These are phyloP conservation scores for Hemisphaericaspora xylofermentans DNA, from an alignment of 1,139 yeast species.

Conservation along the genomic window DNA sequence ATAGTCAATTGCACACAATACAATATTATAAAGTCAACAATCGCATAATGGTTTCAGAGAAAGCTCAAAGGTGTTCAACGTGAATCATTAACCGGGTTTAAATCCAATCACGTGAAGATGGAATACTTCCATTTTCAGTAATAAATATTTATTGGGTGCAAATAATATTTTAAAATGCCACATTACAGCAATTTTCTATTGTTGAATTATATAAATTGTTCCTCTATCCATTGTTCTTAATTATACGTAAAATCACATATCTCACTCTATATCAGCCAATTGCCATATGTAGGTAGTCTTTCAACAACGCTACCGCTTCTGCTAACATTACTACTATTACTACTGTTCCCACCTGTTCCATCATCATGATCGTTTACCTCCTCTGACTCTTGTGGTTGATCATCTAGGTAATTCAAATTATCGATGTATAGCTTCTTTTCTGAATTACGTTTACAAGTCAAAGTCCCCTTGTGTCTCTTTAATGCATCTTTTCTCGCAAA, in stretches of 20 bases:
- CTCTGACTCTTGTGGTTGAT: conserved; percentile 1
- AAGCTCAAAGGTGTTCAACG: no score
- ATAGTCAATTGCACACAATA: no score
- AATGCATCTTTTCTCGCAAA: conserved; percentile 81
- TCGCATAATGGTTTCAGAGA: no score
- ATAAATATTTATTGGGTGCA: no score
- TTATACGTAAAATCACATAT: background rate
- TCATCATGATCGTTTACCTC: conserved; percentile 2
- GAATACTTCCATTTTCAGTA: no score
- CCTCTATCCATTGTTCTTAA: background rate
- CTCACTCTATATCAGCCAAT: background rate
- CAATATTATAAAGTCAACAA: no score
- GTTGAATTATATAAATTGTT: background rate
- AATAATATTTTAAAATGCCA: no score
- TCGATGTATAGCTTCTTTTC: conserved; percentile 45
- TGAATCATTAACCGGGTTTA: no score
- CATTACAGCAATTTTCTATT: no score
- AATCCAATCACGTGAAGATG: no score
- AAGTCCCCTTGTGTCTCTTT: conserved; percentile 68
- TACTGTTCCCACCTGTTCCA: conserved; percentile 1
- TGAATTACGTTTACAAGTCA: conserved; percentile 68
- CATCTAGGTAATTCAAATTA: conserved; percentile 30
- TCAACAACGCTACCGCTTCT: background rate
- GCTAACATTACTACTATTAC: conserved; percentile 2
- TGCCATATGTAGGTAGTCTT: background rate